phyloP scores from a whole-genome alignment of 768 basidiomycete species.

The Tricholoma saponaceum region DNA sequence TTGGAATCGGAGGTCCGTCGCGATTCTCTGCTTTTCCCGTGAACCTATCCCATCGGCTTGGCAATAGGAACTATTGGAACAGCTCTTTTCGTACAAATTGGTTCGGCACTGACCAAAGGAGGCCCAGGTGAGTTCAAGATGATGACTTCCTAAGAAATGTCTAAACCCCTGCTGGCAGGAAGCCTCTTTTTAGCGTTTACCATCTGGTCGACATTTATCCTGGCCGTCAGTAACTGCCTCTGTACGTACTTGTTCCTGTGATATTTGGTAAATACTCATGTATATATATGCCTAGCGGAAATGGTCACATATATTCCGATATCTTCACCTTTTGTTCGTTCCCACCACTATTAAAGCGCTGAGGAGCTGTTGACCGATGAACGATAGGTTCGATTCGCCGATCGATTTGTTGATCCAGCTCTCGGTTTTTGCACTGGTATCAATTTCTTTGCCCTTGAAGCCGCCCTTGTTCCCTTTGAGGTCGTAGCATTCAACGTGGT shows the following conservation, averaged over 20 bases:
- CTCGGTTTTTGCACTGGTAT: slow-evolving; percentile 51
- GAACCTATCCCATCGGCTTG: slow-evolving; percentile 2
- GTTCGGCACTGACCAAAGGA: slow-evolving; percentile 50
- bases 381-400: slow-evolving; percentile 51
- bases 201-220: slow-evolving; percentile 45
- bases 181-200: slow-evolving; percentile 49
- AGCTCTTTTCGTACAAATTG: slow-evolving; percentile 73
- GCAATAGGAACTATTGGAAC: slow-evolving; percentile 65
- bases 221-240: slow-evolving; percentile 46
- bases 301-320: slow-evolving; percentile 84
- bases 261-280: neutral
- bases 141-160: slow-evolving; percentile 31
- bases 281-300: slow-evolving; percentile 45
- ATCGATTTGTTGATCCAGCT: slow-evolving; percentile 54
- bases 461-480: slow-evolving; percentile 43
- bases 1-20: slow-evolving; percentile 43
- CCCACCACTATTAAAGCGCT: neutral
- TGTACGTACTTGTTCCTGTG: slow-evolving; percentile 21
- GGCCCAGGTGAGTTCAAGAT: slow-evolving; percentile 48
- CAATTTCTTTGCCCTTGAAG: slow-evolving; percentile 56
- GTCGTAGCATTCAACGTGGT: slow-evolving; percentile 52
- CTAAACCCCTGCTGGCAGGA: slow-evolving; percentile 21
- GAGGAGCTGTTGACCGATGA: neutral
- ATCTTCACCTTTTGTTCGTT: slow-evolving; percentile 65
- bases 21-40: neutral